Conservation (phyloP, 2,329 filamentous ascomycete species). For the Bipolaris sorokiniana region DNA sequence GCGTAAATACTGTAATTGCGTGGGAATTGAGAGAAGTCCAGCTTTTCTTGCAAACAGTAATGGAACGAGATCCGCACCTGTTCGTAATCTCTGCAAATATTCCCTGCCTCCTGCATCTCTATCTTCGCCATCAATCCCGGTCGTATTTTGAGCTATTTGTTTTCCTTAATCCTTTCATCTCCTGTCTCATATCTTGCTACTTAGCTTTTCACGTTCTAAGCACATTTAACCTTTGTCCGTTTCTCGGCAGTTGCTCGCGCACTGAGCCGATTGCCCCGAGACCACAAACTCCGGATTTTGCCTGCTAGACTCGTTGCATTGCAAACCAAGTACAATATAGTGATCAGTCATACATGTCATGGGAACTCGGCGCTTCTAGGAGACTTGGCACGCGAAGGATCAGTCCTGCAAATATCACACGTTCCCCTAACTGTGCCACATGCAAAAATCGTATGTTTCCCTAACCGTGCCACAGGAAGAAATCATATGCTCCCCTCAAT, state of each 20-base stretch:
- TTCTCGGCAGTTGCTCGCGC: not conserved
- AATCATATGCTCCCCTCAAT: not conserved
- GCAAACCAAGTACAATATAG: not conserved
- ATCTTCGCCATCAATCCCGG: not conserved
- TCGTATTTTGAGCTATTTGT: conserved; percentile 2
- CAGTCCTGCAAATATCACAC: not conserved
- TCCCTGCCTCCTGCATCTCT: not conserved
- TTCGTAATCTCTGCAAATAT: conserved; percentile 3
- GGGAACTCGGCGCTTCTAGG: not conserved
- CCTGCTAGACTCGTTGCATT: not conserved
- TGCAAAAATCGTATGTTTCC: not conserved
- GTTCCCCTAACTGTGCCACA: not conserved
- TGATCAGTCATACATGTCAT: not conserved
- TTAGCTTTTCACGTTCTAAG: not conserved
- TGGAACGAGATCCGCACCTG: not conserved
- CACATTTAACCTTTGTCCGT: not conserved
- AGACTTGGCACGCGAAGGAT: not conserved
- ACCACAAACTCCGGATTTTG: not conserved
- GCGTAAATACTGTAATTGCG: not conserved
- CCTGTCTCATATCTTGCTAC: not conserved
- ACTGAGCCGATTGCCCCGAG: not conserved
- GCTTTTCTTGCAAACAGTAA: not conserved
- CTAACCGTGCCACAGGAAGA: not conserved
- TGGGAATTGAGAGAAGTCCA: not conserved
- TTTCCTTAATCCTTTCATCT: not conserved